phyloP scores from a whole-genome alignment of 352 stramenopile species.

The Phytophthora nicotianae region DNA sequence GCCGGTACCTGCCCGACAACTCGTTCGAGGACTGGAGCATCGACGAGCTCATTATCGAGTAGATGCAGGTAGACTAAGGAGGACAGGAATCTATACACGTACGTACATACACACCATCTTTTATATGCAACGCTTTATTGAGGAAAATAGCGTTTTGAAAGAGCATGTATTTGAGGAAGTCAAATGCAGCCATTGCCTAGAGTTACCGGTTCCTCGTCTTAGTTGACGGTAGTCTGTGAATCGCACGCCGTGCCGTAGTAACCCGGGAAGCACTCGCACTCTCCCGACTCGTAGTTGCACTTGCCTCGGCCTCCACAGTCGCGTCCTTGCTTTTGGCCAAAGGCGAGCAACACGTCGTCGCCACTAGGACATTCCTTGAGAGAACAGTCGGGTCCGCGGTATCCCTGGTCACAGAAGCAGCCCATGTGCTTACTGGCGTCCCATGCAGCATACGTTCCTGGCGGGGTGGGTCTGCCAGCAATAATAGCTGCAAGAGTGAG shows the following conservation, averaged over 20 bases:
- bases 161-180: not conserved
- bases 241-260: slow-evolving; percentile 95
- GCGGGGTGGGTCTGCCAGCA: not conserved
- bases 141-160: too few relatives aligned
- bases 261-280: slow-evolving; percentile 94
- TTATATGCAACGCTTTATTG: slow-evolving; percentile 8
- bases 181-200: not conserved
- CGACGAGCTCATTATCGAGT: slow-evolving; percentile 99
- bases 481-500: slow-evolving; percentile 91
- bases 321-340: slow-evolving; percentile 75
- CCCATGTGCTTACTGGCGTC: slow-evolving; percentile 94
- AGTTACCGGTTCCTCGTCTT: slow-evolving; percentile 23
- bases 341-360: slow-evolving; percentile 88
- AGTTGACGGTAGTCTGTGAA: slow-evolving; percentile 82
- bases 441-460: slow-evolving; percentile 74
- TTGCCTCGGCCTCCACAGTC: slow-evolving; percentile 95
- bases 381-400: slow-evolving; percentile 95
- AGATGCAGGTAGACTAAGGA: slow-evolving; percentile 40
- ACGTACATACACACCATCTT: slow-evolving; percentile 32
- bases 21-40: slow-evolving; percentile 99
- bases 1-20: slow-evolving; percentile 98
- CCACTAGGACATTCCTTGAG: slow-evolving; percentile 95
- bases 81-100: slow-evolving; percentile 9
- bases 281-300: slow-evolving; percentile 93
- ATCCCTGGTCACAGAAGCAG: slow-evolving; percentile 95